Evolutionary conservation across 371 early-diverging fungal species (phyloP), one percentile per base, ranked within the genome.

Genomic region (Mortierella sp.): DNA sequence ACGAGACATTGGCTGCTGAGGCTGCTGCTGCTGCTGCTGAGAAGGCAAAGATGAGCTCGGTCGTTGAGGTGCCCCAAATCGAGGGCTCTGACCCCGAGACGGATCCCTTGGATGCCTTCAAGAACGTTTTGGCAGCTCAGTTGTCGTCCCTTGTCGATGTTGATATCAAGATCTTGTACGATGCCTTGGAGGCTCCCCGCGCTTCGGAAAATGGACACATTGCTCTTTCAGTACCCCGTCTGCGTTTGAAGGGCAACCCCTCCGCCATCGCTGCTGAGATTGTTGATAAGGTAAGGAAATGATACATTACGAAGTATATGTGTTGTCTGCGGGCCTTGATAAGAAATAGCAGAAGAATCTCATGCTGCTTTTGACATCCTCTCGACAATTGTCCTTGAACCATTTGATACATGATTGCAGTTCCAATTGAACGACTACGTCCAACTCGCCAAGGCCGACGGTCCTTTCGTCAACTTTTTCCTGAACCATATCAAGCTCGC

Each of bases 381-480:
- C n/a, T n/a, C n/a, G n/a, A n/a, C n/a, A n/a, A n/a, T n/a, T n/a
- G n/a, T n/a, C n/a, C n/a, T n/a, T n/a, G n/a, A n/a, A n/a, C n/a
- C n/a, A n/a, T n/a, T n/a, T n/a, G n/a, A n/a, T n/a, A n/a, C n/a
- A 52, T 41, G 11, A 46, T 19, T 28, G 30, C 71, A 90, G 83
- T 91, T 95, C 76, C 71, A 78, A 43, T 56, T 84, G 31, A 88
- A 89, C 79, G 84, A 89, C 15, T 82, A 83, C 50, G 82, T 95
- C 47, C 67, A 80, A 4, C 79, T 64, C 14, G 88, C 82, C n/a
- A 75, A 82, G 28, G 84, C 90, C 49, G 81, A 84, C 32, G 95
- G 95, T 21, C 93, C 93, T 42, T 97, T 94, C 81, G 69, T 96
- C 61, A 95, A 95, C 87, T 94, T 96, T 82, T 85, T 80, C 68